Base-by-base conservation (phyloP, 495 filamentous ascomycete genomes). In the Penicillium angulare region DNA sequence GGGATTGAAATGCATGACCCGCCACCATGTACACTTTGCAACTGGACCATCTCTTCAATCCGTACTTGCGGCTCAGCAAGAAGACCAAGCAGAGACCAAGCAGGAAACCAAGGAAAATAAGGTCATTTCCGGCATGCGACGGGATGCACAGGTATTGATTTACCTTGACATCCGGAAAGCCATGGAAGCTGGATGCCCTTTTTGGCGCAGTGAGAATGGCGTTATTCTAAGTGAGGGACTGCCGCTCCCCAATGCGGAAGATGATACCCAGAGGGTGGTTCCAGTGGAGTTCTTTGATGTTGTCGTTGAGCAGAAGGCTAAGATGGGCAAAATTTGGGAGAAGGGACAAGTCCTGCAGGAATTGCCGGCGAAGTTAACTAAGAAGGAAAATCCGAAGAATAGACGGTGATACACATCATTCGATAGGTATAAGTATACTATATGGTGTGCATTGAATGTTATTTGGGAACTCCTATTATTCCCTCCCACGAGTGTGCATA, bases 21-120 rank as follows among this genome's bases (percentile, higher is more conserved):
- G 93, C 41, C 89, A 86, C 44, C 93, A 97, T 59, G 84, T 97
- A 15, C 93, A 98, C 63, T 93, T 92, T 60, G 85, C 86, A 5
- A 79, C 82, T 1, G 89, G 86, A 0, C 62, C 89, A 23, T 84
- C 86, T 0, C 38, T 72, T 2, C 63, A 65, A 23, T 61, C 60
- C 7, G 65, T 66, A 2, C 44, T 72, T 10, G 57, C 55, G 18
- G 40, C 56, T 13, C 52, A 50, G 9, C 41, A 43, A 7, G 62
- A 65, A 18, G 59, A 50, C 3, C 60, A 53, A 3, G 60, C 55
- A 3, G 60, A 56, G 16, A 26, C 43, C 0, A 44, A 31, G 15
- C 27, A 50, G 15, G 39, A 50, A 21, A 49, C 21, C 27, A 55
- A 31, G 5, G 53, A 56, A 18, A 58, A 17, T 53, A 56, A 63